Percentiles rank a stretch among this genome's conserved stretches.
These are phyloP conservation scores for Fraxinus xanthoxyloides DNA, from an alignment of 305 asterid species.

Conservation along the genomic window DNA sequence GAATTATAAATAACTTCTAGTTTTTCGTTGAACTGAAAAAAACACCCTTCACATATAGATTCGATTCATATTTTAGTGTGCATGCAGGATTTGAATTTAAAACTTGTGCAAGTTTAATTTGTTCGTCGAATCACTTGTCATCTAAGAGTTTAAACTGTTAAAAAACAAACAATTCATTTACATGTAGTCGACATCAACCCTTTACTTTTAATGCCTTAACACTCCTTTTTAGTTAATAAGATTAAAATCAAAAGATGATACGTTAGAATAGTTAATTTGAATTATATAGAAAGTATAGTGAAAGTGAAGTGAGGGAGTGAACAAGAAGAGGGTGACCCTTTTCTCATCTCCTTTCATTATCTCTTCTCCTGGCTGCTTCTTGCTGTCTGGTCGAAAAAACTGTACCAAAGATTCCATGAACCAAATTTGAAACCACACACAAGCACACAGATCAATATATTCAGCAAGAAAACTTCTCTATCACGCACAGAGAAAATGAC, in stretches of 20 bases:
- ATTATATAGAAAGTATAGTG: slow-evolving; percentile 38
- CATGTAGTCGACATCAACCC: not conserved
- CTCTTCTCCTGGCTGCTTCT: slow-evolving; percentile 33
- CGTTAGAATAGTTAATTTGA: slow-evolving; percentile 26
- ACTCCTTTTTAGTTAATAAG: slow-evolving; percentile 21
- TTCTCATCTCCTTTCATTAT: slow-evolving; percentile 44
- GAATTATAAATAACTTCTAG: not conserved
- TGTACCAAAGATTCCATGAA: slow-evolving; percentile 34
- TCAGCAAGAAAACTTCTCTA: slow-evolving; percentile 10
- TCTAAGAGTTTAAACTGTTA: not conserved
- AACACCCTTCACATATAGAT: not conserved
- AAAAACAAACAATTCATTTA: not conserved
- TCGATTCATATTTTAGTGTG: not conserved
- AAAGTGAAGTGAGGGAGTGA: slow-evolving; percentile 57
- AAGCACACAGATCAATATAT: slow-evolving; percentile 16
- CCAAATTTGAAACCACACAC: slow-evolving; percentile 24
- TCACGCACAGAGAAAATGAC: slow-evolving; percentile 22
- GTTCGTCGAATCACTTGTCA: not conserved
- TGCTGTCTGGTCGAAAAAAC: slow-evolving; percentile 43
- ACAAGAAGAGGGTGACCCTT: slow-evolving; percentile 50
- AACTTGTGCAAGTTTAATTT: not conserved
- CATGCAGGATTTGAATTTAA: not conserved
- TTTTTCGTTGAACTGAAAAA: too few species aligned
- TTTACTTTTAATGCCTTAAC: slow-evolving; percentile 40
- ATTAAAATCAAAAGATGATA: slow-evolving; percentile 32